Conservation (phyloP, 768 basidiomycete species). For the Erythrobasidium yunnanense region DNA sequence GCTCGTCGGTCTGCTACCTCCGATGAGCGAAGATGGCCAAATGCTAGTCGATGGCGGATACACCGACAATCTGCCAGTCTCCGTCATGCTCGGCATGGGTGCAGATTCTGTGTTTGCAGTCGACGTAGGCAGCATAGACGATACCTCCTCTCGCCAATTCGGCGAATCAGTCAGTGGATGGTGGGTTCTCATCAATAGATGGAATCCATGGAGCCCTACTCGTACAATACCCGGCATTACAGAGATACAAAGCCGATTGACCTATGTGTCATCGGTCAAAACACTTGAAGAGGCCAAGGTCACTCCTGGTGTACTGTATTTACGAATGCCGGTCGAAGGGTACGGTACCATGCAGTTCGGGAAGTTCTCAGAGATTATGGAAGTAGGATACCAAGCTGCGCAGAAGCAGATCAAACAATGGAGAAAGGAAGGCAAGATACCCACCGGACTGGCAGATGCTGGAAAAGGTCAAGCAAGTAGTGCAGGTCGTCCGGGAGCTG, state of each 20-base stretch:
- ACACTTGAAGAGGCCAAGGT: constrained; percentile 92
- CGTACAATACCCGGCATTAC: constrained; percentile 73
- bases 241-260: constrained; percentile 83
- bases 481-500: constrained; percentile 38
- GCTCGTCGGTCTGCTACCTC: constrained; percentile 84
- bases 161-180: constrained; percentile 92
- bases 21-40: constrained; percentile 84
- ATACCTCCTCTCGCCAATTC: constrained; percentile 86
- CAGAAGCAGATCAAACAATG: constrained; percentile 61
- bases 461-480: constrained; percentile 42
- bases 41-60: constrained; percentile 61
- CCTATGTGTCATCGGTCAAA: constrained; percentile 91
- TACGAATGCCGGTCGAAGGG: constrained; percentile 91
- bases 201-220: constrained; percentile 64
- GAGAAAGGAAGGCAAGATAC: constrained; percentile 73
- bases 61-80: constrained; percentile 68
- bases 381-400: constrained; percentile 66
- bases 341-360: constrained; percentile 58
- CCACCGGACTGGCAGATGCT: constrained; percentile 53
- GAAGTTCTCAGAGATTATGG: constrained; percentile 63
- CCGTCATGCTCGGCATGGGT: constrained; percentile 83
- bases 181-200: constrained; percentile 86
- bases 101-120: constrained; percentile 80
- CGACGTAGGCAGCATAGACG: constrained; percentile 88
- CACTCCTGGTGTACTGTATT: constrained; percentile 75